Base-by-base conservation (phyloP, 2,329 filamentous ascomycete species). In the Pleurostoma richardsiae region DNA sequence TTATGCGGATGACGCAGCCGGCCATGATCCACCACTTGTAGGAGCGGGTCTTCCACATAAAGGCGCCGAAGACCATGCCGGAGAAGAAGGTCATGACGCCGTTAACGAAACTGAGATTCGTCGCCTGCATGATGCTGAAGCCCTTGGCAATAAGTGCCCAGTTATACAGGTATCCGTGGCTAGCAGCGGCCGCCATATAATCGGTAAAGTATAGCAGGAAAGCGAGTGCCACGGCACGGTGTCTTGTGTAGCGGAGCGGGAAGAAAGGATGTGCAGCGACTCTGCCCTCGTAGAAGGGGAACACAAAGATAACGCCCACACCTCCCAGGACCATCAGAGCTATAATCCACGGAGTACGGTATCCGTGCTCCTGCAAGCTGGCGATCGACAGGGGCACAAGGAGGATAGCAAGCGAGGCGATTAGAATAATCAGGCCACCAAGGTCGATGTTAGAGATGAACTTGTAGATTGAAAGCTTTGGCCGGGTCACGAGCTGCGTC, bases 371-470 rank as follows among this genome's bases (percentile, higher is more conserved):
- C 10, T 39, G 38, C 3, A 30, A 29, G 26, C 30, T 40, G 29
- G 49, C 49, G 5, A 51, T 29, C 28, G 49, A 42, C 4, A 47
- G 31, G 28, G 49, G 49, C n/a, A 51, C 40, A 4, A 51, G 41
- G 29, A 48, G 36, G 40, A 45, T 33, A 27, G 41, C 43, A 7
- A 51, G 39, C 19, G 39, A 31, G 29, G 29, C 42, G 29, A 45
- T 43, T 19, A 51, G 40, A 36, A 51, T n/a, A 11, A 36, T 4
- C 29, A 46, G 39, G 29, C 49, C 46, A n/a, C 39, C 59, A 0
- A 66, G 47, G 45, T 68, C 64, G 43, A 68, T 63, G 11, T 60
- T 55, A 5, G 63, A 62, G 42, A 54, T 60, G 46, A 67, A 66
- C 5, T 53, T 56, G 40, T 50, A 51, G 11, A 63, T 4, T 3